A percentile compares a stretch with the other conserved stretches of the same genome.
These are phyloP conservation scores for Salvia sclarea DNA, from an alignment of 305 asterid species.

Conservation along the genomic window DNA sequence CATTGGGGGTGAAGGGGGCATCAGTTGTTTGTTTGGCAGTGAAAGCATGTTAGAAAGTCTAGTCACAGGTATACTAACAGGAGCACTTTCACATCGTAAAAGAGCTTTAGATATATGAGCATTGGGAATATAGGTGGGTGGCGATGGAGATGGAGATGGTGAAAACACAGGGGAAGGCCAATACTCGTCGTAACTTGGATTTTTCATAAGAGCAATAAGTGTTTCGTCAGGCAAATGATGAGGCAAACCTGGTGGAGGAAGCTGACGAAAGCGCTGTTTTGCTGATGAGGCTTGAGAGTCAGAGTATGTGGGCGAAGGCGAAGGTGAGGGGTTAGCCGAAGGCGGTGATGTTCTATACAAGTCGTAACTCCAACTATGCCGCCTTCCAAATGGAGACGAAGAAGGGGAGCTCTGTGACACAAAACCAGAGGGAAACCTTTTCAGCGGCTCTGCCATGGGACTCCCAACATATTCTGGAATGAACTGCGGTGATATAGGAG, in stretches of 20 bases:
- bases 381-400: conserved; percentile 65
- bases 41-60: conserved; percentile 49
- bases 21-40: conserved; percentile 45
- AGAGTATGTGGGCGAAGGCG: conserved; percentile 75
- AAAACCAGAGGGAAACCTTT: conserved; percentile 63
- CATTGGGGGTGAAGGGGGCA: conserved; percentile 57
- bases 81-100: conserved; percentile 76
- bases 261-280: conserved; percentile 44
- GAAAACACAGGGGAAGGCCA: conserved; percentile 67
- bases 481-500: conserved; percentile 74
- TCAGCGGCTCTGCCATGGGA: conserved; percentile 84
- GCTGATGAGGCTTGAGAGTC: conserved; percentile 53
- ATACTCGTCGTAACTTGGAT: conserved; percentile 63
- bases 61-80: conserved; percentile 62
- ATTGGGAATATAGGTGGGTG: conserved; percentile 52
- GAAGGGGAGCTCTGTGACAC: conserved; percentile 53
- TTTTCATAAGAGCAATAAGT: conserved; percentile 45
- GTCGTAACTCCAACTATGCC: conserved; percentile 91
- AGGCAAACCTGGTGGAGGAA: conserved; percentile 60
- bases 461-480: conserved; percentile 89
- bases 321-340: conserved; percentile 65
- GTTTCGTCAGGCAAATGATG: conserved; percentile 52
- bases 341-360: conserved; percentile 66
- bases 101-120: conserved; percentile 51
- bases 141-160: conserved; percentile 79